Evolutionary conservation across 2,329 filamentous ascomycete species (phyloP), one percentile per base, ranked within the genome.

Genomic region (Neoscytalidium dimidiatum): DNA sequence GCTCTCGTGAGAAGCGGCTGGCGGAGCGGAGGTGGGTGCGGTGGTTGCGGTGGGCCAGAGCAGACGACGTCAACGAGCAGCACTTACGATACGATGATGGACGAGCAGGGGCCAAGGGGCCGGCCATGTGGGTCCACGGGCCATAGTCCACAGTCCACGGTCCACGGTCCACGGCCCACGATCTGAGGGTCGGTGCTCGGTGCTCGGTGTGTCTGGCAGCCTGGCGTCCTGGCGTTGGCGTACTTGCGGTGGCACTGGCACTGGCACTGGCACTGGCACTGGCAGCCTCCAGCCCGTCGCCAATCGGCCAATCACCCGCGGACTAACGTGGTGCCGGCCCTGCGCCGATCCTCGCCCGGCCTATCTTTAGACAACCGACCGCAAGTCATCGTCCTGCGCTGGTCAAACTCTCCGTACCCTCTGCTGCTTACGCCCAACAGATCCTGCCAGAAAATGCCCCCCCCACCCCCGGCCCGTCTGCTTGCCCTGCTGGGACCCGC

Each of bases 321-420:
- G 35, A 29, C 17, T 41, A 23, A 46, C 41, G 51, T 56, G 31
- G 23, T 31, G 49, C 28, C 28, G 28, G 17, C 28, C 17, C n/a
- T 17, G 28, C 14, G 28, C 14, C 43, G 43, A 46, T 46, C 43
- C 41, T 14, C 49, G 21, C 17, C 8, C n/a, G 49, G 31, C 26
- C 53, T 60, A 60, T 60, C 38, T 60, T 60, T 60, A 60, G 56
- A 60, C 53, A 17, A 44, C 53, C 53, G 53, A 44, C 56, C 56
- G 56, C 56, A 60, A 31, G 35, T 46, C 56, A 29, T 44, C 53
- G 52, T 19, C n/a, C 52, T 38, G 23, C 38, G 53, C 53, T 58
- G 35, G 56, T n/a, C 56, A 46, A 60, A 60, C 56, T 60, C 41
- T 60, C 41, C 23, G 53, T 23, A 29, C 52, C 33, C 26, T 26